Base-by-base conservation (phyloP, 2,329 filamentous ascomycete species). In the Rhinocladiella mackenziei region DNA sequence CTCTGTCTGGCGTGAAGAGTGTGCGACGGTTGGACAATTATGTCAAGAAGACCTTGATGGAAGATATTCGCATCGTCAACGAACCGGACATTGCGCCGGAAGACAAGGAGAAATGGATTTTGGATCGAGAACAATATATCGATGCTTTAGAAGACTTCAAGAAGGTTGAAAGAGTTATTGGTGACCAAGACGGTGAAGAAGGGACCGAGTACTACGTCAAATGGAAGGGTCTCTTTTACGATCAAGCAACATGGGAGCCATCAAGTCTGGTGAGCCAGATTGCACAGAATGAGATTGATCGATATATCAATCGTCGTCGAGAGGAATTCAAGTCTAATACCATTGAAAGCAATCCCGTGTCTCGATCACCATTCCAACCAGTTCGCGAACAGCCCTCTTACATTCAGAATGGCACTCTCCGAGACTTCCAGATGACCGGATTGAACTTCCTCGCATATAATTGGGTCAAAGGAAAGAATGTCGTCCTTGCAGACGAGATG, bases 401-500 rank as follows among this genome's bases (percentile, higher is more conserved):
- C 62, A 81, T 98, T 66, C 77, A 83, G 55, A 80, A 81, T 56
- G 92, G 92, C 31, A 80, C 92, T 64, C 77, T 98, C 39, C 83
- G 92, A 56, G 83, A 89, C 53, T 98, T 98, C 63, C 94, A 98
- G 66, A 77, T 97, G 58, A 87, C 84, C 54, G 92, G 94, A 20
- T 73, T 98, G 49, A 97, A 97, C 69, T 98, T 96, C 66, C 73
- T 98, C 51, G 87, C 87, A 33, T 88, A 94, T 67, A 95, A 97
- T 66, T 98, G 94, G 94, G 87, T 86, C 40, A 83, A 85, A 59
- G 83, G 81, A 43, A 92, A 92, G 65, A 98, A 97, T 58, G 92
- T 97, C 60, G 96, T 98, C 58, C 77, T 98, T 40, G 92, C 92
- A 36, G 92, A 98, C 62, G 92, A 98, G 68, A 98, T 98, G 92